Percentiles rank a stretch among this genome's conserved stretches.
Conservation (phyloP, 2,329 filamentous ascomycete genomes). For the Ceratocystis eucalypticola region DNA sequence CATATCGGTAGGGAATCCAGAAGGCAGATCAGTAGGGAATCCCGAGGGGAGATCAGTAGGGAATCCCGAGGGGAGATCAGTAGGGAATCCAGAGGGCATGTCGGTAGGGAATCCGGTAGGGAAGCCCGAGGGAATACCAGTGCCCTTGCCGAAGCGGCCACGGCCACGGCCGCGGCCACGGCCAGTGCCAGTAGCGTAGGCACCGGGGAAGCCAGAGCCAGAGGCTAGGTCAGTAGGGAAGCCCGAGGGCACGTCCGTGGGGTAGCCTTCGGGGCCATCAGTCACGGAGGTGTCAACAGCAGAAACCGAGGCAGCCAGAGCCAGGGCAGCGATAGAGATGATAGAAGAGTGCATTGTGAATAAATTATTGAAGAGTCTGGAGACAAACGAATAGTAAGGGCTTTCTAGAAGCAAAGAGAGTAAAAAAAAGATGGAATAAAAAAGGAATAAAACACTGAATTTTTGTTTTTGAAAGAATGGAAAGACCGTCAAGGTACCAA, state of each 20-base stretch:
- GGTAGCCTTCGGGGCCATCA: neutral
- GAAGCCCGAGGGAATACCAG: neutral
- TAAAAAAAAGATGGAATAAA: slow-evolving; percentile 2
- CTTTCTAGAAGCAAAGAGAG: neutral
- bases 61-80: neutral
- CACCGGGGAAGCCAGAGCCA: neutral
- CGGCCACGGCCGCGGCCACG: no score
- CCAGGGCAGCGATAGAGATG: slow-evolving; percentile 11
- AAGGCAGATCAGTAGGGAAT: no score
- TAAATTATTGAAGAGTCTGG: neutral
- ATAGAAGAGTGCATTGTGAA: slow-evolving; percentile 17
- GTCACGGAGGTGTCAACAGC: neutral
- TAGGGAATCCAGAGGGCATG: neutral
- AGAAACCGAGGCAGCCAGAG: slow-evolving; percentile 12
- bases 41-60: no score
- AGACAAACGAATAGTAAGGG: neutral
- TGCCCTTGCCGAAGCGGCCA: neutral
- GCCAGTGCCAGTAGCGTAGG: no score
- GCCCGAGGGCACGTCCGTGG: neutral
- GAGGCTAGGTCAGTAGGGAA: neutral
- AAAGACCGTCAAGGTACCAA: slow-evolving; percentile 16
- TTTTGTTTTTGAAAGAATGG: neutral
- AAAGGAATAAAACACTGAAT: neutral
- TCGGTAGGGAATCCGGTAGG: neutral
- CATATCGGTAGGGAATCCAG: no score